Base-by-base conservation (phyloP, 2,329 filamentous ascomycete genomes). In the Fusarium acutatum region DNA sequence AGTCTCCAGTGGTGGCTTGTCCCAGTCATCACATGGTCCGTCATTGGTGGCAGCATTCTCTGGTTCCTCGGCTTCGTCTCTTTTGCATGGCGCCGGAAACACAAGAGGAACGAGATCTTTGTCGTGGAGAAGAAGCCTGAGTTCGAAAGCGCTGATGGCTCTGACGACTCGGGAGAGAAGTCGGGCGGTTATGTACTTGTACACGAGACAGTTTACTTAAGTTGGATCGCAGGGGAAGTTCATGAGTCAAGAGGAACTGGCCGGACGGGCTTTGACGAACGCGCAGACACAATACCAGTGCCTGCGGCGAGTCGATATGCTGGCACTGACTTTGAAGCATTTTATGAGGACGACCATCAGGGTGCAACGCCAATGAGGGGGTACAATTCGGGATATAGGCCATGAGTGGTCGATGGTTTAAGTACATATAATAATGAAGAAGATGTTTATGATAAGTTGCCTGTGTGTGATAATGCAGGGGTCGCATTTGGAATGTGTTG, bases 191-290 rank as follows among this genome's bases (percentile, higher is more conserved):
- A 82, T 34, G 77, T 82, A 6, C 76, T 82, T 32, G 75, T 81
- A 13, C 81, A 82, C n/a, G 81, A 82, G 72, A 82, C 80, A 11
- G 80, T 82, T 0, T 82, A 80, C 56, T 62, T 82, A 20, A 79
- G 79, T 50, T 82, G 81, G 81, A 78, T 80, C 22, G 81, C 78
- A 1, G 77, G 67, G 22, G 81, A 82, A 56, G 77, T 77, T 18
- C 68, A 77, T 28, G 71, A 60, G 7, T 50, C 73, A 17, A 66
- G 70, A 32, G 62, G 67, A 18, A 59, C 72, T 11, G 71, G 64
- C 4, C 43, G 56, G 8, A 59, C 52, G 35, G 57, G 41, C 2
- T 67, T 69, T 37, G 63, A 69, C 12, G 60, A 71, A 11, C 67
- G 41, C 0, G 24, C 58, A 26, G 63, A 68, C 20, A 58, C 64